Evolutionary conservation across 108 stramenopile genomes (phyloP).

Genomic region (Chaetoceros tenuissimus): DNA sequence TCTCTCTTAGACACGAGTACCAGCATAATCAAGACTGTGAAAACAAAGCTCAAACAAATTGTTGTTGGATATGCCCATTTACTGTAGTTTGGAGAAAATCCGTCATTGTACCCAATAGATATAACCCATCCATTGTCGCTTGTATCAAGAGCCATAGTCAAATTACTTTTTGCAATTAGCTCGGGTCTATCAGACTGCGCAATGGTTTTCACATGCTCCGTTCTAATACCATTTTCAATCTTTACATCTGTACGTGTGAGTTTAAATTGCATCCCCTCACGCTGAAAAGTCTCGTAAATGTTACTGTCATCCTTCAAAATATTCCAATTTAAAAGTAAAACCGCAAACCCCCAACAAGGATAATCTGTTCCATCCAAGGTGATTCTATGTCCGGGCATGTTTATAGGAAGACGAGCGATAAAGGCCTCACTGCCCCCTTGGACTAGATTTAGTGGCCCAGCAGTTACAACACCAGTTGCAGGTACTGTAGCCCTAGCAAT

Average conservation of each 20-base stretch:
- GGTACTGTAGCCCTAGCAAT: conserved; percentile 20
- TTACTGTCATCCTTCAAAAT: conserved; percentile 17
- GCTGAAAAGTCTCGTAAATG: conserved; percentile 27
- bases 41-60: background rate
- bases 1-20: conserved; percentile 6
- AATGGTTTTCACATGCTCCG: too few relatives aligned
- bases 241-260: conserved; percentile 38
- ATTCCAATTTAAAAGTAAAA: conserved; percentile 25
- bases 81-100: background rate
- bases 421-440: conserved; percentile 28
- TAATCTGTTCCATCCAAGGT: conserved; percentile 26
- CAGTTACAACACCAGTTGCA: conserved; percentile 29
- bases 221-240: conserved; percentile 5
- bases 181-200: conserved; percentile 13
- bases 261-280: conserved; percentile 28
- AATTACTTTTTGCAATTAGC: conserved; percentile 10
- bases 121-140: background rate
- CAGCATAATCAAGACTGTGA: background rate
- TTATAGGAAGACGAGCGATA: conserved; percentile 36
- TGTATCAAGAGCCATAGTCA: conserved; percentile 14
- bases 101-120: background rate
- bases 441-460: conserved; percentile 33
- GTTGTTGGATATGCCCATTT: background rate
- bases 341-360: conserved; percentile 41
- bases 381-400: conserved; percentile 23